phyloP scores from a whole-genome alignment of 2,329 filamentous ascomycete species.

The Cladosporium cucumerinum region DNA sequence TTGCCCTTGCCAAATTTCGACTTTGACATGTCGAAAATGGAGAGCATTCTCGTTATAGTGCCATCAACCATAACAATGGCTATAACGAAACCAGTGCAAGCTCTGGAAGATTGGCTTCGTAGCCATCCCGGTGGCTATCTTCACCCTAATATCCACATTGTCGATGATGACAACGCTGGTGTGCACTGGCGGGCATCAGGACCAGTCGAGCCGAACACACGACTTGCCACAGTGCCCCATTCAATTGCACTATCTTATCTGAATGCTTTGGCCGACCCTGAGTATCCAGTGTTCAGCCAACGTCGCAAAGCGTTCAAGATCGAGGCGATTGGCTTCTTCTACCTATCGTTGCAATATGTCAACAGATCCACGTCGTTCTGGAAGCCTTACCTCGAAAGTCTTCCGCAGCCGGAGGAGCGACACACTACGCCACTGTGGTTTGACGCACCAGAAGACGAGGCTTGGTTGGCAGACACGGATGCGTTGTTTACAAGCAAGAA shows the following conservation, averaged over 20 bases:
- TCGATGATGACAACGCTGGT: conserved; percentile 25
- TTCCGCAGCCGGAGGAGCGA: conserved; percentile 32
- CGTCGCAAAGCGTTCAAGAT: conserved; percentile 27
- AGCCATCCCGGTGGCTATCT: conserved; percentile 30
- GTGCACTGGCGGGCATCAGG: conserved; percentile 27
- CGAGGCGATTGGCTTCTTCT: conserved; percentile 37
- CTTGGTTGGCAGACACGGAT: conserved; percentile 37
- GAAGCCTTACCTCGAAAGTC: conserved; percentile 36
- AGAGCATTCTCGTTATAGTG: not conserved
- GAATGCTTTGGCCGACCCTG: conserved; percentile 37
- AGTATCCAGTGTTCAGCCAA: conserved; percentile 30
- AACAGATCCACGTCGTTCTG: conserved; percentile 35
- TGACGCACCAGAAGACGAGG: conserved; percentile 29
- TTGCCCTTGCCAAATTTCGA: not conserved
- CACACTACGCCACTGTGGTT: conserved; percentile 36
- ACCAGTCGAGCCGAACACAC: conserved; percentile 21
- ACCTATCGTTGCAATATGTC: conserved; percentile 36
- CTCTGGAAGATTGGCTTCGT: conserved; percentile 32
- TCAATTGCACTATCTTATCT: conserved; percentile 35
- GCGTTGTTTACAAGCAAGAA: conserved; percentile 31
- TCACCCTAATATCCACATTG: conserved; percentile 28
- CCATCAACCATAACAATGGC: not conserved
- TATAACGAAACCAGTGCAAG: conserved; percentile 1
- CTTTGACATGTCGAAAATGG: not conserved
- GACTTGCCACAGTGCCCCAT: conserved; percentile 32